phyloP scores from a whole-genome alignment of 1,284 basidiomycete species.

The Cutaneotrichosporon sp. region DNA sequence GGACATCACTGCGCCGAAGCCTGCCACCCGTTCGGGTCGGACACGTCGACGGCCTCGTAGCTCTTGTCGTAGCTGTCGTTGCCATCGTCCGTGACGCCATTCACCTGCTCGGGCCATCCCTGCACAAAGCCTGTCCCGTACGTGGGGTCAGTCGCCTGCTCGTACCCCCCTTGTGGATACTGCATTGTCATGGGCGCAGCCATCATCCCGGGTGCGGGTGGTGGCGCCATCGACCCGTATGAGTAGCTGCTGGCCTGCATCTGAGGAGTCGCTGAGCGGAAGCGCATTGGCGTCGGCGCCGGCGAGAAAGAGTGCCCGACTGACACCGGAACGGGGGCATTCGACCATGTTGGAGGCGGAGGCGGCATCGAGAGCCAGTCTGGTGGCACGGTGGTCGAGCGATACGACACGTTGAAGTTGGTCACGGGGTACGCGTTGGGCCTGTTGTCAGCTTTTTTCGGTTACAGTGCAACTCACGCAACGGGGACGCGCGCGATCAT shows the following conservation, averaged over 20 bases:
- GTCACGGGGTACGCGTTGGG: slow-evolving; percentile 13
- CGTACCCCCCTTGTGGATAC: neutral
- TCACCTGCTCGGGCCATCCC: slow-evolving; percentile 3
- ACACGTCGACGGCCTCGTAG: slow-evolving; percentile 5
- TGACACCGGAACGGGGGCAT: neutral
- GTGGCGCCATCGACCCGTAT: slow-evolving; percentile 27
- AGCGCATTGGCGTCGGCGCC: slow-evolving; percentile 23
- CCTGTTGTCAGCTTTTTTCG: slow-evolving; percentile 5
- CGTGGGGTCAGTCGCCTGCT: neutral
- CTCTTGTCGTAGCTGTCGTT: slow-evolving; percentile 9
- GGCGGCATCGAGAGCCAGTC: slow-evolving; percentile 31
- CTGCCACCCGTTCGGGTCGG: slow-evolving; percentile 1
- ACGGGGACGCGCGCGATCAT: slow-evolving; percentile 20
- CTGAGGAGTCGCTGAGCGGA: slow-evolving; percentile 26
- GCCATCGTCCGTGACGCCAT: slow-evolving; percentile 3
- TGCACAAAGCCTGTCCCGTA: slow-evolving; percentile 5
- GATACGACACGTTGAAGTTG: slow-evolving; percentile 22
- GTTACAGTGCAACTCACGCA: slow-evolving; percentile 9
- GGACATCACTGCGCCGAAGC: neutral
- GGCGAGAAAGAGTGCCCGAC: slow-evolving; percentile 23
- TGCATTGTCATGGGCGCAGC: neutral
- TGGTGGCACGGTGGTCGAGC: slow-evolving; percentile 29
- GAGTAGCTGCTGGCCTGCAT: slow-evolving; percentile 17
- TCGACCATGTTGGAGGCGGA: slow-evolving; percentile 18
- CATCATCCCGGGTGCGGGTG: slow-evolving; percentile 19